A percentile compares a stretch with the other conserved stretches of the same genome.
These are phyloP conservation scores for Venturiaceae sp. DNA, from an alignment of 2,329 filamentous ascomycete genomes.

Conservation along the genomic window DNA sequence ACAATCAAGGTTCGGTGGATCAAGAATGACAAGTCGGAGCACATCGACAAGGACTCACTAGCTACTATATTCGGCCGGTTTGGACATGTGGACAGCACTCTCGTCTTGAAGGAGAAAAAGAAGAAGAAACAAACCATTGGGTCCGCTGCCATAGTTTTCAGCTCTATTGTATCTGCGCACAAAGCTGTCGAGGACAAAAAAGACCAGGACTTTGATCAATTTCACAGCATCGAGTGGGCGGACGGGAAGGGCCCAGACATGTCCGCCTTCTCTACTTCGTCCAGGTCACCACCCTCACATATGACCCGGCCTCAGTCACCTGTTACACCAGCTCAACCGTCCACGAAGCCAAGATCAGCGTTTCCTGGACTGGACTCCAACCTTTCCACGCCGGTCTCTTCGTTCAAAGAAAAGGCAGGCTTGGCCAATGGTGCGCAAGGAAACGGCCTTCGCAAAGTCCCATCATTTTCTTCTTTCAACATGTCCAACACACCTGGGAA, in stretches of 20 bases:
- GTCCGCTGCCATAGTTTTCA: conserved; percentile 46
- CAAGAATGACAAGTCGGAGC: conserved; percentile 31
- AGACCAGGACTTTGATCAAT: conserved; percentile 33
- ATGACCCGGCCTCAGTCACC: background rate
- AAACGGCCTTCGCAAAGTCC: conserved; percentile 26
- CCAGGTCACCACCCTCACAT: conserved; percentile 4
- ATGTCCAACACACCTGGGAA: conserved; percentile 16
- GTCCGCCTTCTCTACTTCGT: conserved; percentile 13
- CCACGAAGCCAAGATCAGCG: background rate
- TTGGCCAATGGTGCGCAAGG: conserved; percentile 13
- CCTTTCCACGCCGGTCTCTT: conserved; percentile 18
- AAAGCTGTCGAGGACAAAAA: conserved; percentile 43
- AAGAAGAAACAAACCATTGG: conserved; percentile 41
- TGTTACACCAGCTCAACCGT: conserved; percentile 1
- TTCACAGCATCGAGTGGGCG: conserved; percentile 48
- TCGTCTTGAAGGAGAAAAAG: conserved; percentile 48
- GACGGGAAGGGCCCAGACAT: conserved; percentile 42
- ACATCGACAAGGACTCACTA: conserved; percentile 38
- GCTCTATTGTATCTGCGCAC: conserved; percentile 48
- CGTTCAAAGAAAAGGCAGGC: conserved; percentile 14
- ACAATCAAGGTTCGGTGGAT: conserved; percentile 49
- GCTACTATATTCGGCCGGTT: conserved; percentile 40
- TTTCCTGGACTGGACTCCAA: conserved; percentile 11
- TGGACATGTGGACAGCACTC: conserved; percentile 46
- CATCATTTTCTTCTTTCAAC: conserved; percentile 32